phyloP scores from a whole-genome alignment of 2,329 filamentous ascomycete genomes.

The Colletotrichum sublineola region DNA sequence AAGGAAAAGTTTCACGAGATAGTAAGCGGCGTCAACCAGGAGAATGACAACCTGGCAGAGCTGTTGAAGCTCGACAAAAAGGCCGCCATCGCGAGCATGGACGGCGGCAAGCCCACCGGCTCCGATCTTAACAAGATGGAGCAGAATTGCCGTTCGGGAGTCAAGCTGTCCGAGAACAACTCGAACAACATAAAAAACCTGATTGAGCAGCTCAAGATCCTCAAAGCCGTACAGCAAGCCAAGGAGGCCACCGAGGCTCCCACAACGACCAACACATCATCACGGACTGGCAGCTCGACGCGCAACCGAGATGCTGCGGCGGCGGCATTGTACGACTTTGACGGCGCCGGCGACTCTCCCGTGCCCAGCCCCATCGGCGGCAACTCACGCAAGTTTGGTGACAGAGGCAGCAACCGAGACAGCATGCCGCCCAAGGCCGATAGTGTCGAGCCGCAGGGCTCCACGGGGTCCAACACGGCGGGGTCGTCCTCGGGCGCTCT shows the following conservation, averaged over 20 bases:
- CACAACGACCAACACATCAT: slow-evolving; percentile 33
- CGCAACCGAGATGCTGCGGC: slow-evolving; percentile 45
- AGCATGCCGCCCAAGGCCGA: slow-evolving; percentile 69
- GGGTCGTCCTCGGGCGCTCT: slow-evolving; percentile 42
- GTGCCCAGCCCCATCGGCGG: slow-evolving; percentile 58
- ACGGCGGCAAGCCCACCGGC: slow-evolving; percentile 48
- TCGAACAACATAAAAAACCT: slow-evolving; percentile 53
- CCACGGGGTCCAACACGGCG: slow-evolving; percentile 54
- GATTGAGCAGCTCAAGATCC: slow-evolving; percentile 59
- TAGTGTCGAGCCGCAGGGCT: slow-evolving; percentile 67
- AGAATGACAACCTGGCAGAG: slow-evolving; percentile 57
- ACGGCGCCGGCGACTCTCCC: slow-evolving; percentile 59
- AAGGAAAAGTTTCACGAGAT: slow-evolving; percentile 57
- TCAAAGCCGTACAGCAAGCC: slow-evolving; percentile 58
- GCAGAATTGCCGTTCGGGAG: slow-evolving; percentile 57
- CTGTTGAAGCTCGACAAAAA: slow-evolving; percentile 58
- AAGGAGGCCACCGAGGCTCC: slow-evolving; percentile 56
- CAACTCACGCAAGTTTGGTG: slow-evolving; percentile 51
- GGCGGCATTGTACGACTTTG: slow-evolving; percentile 60
- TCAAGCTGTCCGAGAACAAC: slow-evolving; percentile 57
- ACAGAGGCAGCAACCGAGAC: slow-evolving; percentile 58
- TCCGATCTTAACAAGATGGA: slow-evolving; percentile 58
- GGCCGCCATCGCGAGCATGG: slow-evolving; percentile 54
- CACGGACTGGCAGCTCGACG: slow-evolving; percentile 41
- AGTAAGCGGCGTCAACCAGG: slow-evolving; percentile 56